phyloP scores from a whole-genome alignment of 306 rosid species.

The Carpinus fangiana region DNA sequence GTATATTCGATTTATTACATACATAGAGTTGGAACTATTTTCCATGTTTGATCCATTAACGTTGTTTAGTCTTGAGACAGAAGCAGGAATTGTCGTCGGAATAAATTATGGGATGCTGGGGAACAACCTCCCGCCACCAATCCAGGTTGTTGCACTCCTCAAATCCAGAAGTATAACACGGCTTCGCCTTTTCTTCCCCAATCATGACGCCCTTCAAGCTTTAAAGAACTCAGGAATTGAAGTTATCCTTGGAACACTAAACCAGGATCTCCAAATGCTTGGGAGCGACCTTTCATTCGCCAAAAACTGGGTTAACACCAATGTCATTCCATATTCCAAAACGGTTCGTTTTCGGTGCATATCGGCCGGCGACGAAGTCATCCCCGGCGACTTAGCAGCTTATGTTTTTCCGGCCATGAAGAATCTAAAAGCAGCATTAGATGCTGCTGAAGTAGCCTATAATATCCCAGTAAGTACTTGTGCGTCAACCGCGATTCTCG shows the following conservation, averaged over 20 bases:
- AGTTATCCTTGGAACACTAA: constrained; percentile 17
- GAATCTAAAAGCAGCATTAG: not conserved
- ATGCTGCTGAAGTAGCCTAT: not conserved
- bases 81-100: constrained; percentile 14
- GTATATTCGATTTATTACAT: too few relatives aligned
- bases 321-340: not conserved
- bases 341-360: constrained; percentile 1
- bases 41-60: not conserved
- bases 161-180: not conserved
- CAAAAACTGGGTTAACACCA: constrained; percentile 2
- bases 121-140: constrained; percentile 19
- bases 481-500: not conserved
- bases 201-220: constrained; percentile 10
- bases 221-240: constrained; percentile 6
- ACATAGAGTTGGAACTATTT: too few relatives aligned
- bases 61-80: not conserved
- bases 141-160: not conserved
- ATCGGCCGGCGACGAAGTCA: constrained; percentile 26
- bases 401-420: not conserved
- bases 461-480: not conserved
- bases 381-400: not conserved
- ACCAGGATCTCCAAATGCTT: constrained; percentile 13
- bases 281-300: not conserved
- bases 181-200: not conserved
- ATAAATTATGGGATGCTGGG: constrained; percentile 22